Base-by-base conservation (phyloP, 1,139 yeast species). In the Meyerozyma sp. region DNA sequence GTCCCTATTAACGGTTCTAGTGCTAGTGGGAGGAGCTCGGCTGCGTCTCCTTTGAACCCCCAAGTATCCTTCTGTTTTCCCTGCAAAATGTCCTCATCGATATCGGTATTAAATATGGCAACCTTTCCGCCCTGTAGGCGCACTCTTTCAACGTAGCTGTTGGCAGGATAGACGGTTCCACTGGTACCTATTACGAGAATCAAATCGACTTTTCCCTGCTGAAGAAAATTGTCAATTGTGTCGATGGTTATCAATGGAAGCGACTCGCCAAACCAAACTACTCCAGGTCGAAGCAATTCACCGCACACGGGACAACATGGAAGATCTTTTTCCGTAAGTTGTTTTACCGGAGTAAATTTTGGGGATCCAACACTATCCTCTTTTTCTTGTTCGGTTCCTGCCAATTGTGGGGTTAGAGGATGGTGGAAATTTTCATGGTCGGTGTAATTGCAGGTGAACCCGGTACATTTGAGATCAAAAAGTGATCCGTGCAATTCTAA, bases 251-350 rank as follows among this genome's bases (percentile, higher is more conserved):
- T 66, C 45, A 86, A 62, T 1, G 95, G 88, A 40, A 89, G 65
- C 9, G 89, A 75, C 60, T 89, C 97, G 4, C 96, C 96, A 63
- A 84, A 88, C 96, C 96, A 89, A 3, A 88, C 93, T 5, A 90
- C 94, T 0, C 94, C 96, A 0, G 97, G 96, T 25, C 96, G 70
- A 44, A 89, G 62, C 20, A 86, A 59, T 27, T 61, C 56, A 3
- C 52, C 57, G 57, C 97, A 89, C 8, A 66, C 65, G 0, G 96
- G 95, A 58, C 97, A 90, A 39, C 60, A 72, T 1, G 96, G 96
- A n/a, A 88, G 68, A 2, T 81, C 81, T 2, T 63, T 58, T 40
- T 68, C 74, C 1, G 69, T 65, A 1, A 86, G 62, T 18, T 65
- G 63, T 20, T 72, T 69, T 2, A 77, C 73, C 1, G 82, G 81